These are phyloP conservation scores for Venturiaceae sp. DNA, from an alignment of 2,329 filamentous ascomycete species.

Conservation along the genomic window DNA sequence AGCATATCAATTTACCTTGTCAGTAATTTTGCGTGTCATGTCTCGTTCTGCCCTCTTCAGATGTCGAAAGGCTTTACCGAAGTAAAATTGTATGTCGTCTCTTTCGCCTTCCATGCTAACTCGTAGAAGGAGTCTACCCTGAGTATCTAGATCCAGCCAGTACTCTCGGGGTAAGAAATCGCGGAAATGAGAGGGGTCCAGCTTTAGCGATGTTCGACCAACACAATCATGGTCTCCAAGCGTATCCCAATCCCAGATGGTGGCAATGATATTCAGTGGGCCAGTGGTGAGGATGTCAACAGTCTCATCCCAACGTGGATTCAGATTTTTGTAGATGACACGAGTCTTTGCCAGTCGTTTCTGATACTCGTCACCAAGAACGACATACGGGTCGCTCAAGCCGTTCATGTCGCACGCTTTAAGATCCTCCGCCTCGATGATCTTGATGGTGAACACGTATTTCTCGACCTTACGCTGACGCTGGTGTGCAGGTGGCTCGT, in stretches of 20 bases:
- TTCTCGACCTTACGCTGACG: slow-evolving; percentile 64
- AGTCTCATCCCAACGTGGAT: slow-evolving; percentile 94
- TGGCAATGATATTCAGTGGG: slow-evolving; percentile 88
- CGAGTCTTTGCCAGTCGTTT: slow-evolving; percentile 92
- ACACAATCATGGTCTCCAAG: slow-evolving; percentile 97
- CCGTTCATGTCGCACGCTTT: slow-evolving; percentile 97
- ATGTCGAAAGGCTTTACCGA: slow-evolving; percentile 91
- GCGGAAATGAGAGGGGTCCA: slow-evolving; percentile 95
- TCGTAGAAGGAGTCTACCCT: slow-evolving; percentile 77
- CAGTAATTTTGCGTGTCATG: slow-evolving; percentile 96
- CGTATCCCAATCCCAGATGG: slow-evolving; percentile 96
- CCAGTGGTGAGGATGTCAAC: slow-evolving; percentile 92
- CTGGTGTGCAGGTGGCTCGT: slow-evolving; percentile 62
- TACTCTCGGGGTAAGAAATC: slow-evolving; percentile 95
- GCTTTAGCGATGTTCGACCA: slow-evolving; percentile 88
- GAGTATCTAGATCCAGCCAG: slow-evolving; percentile 94
- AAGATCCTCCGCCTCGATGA: slow-evolving; percentile 93
- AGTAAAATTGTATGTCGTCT: slow-evolving; percentile 97
- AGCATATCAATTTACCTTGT: slow-evolving; percentile 56
- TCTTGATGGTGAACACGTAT: slow-evolving; percentile 97
- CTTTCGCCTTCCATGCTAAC: slow-evolving; percentile 98
- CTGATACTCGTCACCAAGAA: slow-evolving; percentile 94
- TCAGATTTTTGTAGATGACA: slow-evolving; percentile 81
- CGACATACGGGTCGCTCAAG: slow-evolving; percentile 91
- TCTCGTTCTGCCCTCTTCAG: slow-evolving; percentile 93